These are phyloP conservation scores for Vanrija pseudolonga DNA, from an alignment of 1,284 basidiomycete species.

Conservation along the genomic window DNA sequence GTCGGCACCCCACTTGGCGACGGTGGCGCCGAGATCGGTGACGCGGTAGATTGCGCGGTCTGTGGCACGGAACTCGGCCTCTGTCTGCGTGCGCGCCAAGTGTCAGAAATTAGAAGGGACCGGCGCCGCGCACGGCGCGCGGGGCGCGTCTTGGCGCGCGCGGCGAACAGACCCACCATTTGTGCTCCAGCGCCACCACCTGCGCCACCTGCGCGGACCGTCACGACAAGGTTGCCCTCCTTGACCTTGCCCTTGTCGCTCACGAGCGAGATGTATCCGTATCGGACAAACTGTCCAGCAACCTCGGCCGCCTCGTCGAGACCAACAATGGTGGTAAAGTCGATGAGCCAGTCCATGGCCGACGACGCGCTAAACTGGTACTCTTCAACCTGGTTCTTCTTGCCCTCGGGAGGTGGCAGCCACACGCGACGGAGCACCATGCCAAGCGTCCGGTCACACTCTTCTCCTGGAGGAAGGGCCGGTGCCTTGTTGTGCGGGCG, in stretches of 20 bases:
- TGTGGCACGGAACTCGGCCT: conserved; percentile 91
- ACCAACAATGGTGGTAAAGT: conserved; percentile 94
- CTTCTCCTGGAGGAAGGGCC: conserved; percentile 26
- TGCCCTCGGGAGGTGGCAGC: conserved; percentile 6
- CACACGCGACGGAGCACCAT: conserved; percentile 39
- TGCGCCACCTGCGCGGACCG: conserved; percentile 55
- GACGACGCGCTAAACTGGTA: conserved; percentile 80
- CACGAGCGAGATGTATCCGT: conserved; percentile 81
- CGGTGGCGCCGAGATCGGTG: conserved; percentile 80
- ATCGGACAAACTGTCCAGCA: conserved; percentile 94
- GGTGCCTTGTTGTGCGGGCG: conserved; percentile 36
- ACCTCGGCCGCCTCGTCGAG: conserved; percentile 96
- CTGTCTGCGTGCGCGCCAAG: conserved; percentile 59
- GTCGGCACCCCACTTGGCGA: conserved; percentile 71
- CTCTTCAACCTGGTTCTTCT: conserved; percentile 49
- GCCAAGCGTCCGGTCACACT: conserved; percentile 52
- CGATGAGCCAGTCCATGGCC: conserved; percentile 94
- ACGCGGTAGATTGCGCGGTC: conserved; percentile 90
- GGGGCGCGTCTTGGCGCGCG: not conserved
- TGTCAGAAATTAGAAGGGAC: not conserved
- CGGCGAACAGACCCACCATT: conserved; percentile 27
- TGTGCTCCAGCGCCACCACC: conserved; percentile 43
- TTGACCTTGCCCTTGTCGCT: conserved; percentile 64
- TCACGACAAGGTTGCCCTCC: conserved; percentile 83
- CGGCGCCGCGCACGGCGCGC: not conserved